These are phyloP conservation scores for Venturia asperata DNA, from an alignment of 2,329 filamentous ascomycete genomes.

Conservation along the genomic window DNA sequence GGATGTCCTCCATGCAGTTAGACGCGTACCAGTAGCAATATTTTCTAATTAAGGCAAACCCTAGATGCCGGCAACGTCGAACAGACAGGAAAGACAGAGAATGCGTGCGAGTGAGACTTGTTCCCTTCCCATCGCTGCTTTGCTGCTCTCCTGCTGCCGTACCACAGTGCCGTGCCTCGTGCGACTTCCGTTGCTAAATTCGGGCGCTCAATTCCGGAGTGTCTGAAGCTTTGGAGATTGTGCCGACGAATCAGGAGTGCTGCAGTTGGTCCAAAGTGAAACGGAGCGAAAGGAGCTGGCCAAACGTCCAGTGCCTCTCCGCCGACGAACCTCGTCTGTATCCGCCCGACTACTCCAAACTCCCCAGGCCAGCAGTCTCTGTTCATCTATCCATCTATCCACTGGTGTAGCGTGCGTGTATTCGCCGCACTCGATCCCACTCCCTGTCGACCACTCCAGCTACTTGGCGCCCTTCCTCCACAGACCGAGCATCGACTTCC, in stretches of 20 bases:
- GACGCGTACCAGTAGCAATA: not conserved
- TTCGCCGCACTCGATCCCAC: too few species aligned
- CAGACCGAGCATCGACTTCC: not conserved
- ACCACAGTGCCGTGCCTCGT: conserved; percentile 6
- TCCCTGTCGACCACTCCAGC: too few species aligned
- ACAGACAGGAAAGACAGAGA: not conserved
- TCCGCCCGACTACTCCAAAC: not conserved
- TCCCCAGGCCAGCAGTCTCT: not conserved
- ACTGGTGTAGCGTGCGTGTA: not conserved
- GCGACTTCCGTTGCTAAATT: not conserved
- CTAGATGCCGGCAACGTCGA: conserved; percentile 1
- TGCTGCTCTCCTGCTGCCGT: not conserved
- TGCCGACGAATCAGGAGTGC: conserved; percentile 6
- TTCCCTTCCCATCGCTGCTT: not conserved
- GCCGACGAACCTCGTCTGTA: not conserved
- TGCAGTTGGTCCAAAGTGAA: conserved; percentile 1
- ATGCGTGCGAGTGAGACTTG: too few species aligned
- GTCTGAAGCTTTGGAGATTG: not conserved
- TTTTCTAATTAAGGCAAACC: conserved; percentile 6
- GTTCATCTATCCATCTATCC: not conserved
- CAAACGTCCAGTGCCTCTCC: not conserved
- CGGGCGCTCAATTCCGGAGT: not conserved
- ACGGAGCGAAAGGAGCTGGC: not conserved
- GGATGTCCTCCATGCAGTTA: not conserved
- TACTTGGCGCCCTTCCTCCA: too few species aligned